Evolutionary conservation across 345 rosid species (phyloP).

Genomic region (Salix dunnii): DNA sequence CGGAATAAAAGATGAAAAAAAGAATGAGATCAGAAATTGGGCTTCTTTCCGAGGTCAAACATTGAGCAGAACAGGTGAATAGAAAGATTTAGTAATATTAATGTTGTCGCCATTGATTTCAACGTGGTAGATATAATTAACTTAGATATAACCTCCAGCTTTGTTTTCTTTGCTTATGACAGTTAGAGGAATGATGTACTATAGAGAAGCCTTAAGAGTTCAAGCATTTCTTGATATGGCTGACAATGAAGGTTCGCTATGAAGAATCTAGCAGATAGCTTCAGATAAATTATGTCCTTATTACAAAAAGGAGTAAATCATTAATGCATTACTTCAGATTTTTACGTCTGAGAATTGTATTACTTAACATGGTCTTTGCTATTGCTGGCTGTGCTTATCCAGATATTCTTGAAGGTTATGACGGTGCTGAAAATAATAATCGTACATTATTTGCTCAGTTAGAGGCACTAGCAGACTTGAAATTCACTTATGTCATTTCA

Average conservation of each 20-base stretch:
- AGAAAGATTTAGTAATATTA: constrained; percentile 3
- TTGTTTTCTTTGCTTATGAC: constrained; percentile 20
- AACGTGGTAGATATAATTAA: not conserved
- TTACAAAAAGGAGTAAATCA: not conserved
- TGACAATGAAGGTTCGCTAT: constrained; percentile 58
- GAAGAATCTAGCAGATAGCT: constrained; percentile 8
- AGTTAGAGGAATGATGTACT: constrained; percentile 99
- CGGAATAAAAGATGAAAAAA: constrained; percentile 41
- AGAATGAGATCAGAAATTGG: constrained; percentile 79
- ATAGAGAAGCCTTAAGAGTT: constrained; percentile 76
- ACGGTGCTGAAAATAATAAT: constrained; percentile 60
- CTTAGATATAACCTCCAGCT: constrained; percentile 3
- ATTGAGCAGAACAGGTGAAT: constrained; percentile 82
- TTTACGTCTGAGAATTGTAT: not conserved
- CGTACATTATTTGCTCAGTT: constrained; percentile 54
- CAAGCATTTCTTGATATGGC: constrained; percentile 89
- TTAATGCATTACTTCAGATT: no score
- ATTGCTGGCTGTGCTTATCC: constrained; percentile 21
- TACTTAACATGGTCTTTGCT: not conserved
- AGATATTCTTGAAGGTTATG: constrained; percentile 86
- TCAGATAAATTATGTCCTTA: constrained; percentile 1
- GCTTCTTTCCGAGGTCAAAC: constrained; percentile 95
- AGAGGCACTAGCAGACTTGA: constrained; percentile 83
- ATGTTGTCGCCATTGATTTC: not conserved
- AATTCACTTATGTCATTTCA: constrained; percentile 76